Conservation (phyloP, 2,329 filamentous ascomycete species). For the Hymenoscyphus fructigenus region DNA sequence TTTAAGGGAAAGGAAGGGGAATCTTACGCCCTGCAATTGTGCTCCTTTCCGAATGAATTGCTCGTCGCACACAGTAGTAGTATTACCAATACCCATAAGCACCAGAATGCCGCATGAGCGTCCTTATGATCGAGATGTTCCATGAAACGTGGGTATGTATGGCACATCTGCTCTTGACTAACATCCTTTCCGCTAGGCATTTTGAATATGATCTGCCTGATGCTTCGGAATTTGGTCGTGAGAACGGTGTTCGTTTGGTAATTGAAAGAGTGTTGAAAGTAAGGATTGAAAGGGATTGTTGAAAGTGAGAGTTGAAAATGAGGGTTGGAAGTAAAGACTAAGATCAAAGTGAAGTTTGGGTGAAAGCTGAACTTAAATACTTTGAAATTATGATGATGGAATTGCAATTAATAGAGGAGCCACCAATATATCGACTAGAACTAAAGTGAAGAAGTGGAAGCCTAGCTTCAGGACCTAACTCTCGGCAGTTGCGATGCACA, state of each 20-base stretch:
- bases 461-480: too few species aligned
- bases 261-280: neutral
- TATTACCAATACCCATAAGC: neutral
- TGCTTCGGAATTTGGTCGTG: neutral
- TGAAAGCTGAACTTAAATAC: neutral
- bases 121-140: neutral
- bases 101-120: neutral
- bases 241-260: neutral
- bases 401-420: too few species aligned
- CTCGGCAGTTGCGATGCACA: too few species aligned
- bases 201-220: neutral
- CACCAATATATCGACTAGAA: too few species aligned
- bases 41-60: neutral
- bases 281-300: neutral
- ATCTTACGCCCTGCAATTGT: neutral
- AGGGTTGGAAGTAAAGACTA: neutral
- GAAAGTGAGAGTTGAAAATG: neutral
- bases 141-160: neutral
- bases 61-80: neutral
- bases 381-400: too few species aligned
- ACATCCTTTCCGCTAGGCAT: neutral
- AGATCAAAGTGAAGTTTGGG: neutral
- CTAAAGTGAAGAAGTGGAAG: too few species aligned
- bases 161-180: neutral
- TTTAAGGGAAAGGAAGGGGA: neutral